Evolutionary conservation across 352 stramenopile genomes (phyloP).

Genomic region (Saprolegnia parasitica): DNA sequence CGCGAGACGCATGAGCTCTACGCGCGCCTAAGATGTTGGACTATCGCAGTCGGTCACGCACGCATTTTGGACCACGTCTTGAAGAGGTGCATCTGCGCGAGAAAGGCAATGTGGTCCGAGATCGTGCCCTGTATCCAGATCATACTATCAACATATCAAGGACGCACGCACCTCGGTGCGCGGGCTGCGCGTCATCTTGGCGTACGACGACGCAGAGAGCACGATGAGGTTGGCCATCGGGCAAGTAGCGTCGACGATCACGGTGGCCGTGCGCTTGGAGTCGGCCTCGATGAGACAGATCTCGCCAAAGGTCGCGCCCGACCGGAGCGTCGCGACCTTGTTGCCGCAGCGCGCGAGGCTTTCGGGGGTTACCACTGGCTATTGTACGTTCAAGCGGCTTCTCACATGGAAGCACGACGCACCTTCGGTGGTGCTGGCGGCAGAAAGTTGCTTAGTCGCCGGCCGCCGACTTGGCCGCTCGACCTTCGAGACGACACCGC

Average conservation of each 20-base stretch:
- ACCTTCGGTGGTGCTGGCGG: background rate
- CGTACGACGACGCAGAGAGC: constrained; percentile 70
- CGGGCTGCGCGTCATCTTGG: constrained; percentile 76
- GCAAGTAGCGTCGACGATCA: constrained; percentile 61
- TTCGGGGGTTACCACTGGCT: background rate
- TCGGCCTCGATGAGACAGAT: constrained; percentile 81
- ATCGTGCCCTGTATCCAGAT: constrained; percentile 50
- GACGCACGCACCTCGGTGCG: constrained; percentile 54
- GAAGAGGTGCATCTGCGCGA: constrained; percentile 76
- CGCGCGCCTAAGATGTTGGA: background rate
- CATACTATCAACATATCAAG: constrained; percentile 1
- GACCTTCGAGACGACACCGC: too few species aligned
- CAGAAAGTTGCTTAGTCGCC: background rate
- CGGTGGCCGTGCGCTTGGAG: constrained; percentile 76
- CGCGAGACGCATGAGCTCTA: constrained; percentile 80
- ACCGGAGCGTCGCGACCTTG: constrained; percentile 69
- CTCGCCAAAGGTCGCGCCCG: constrained; percentile 76
- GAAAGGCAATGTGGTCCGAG: constrained; percentile 78
- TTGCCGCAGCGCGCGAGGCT: constrained; percentile 34
- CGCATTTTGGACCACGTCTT: constrained; percentile 79
- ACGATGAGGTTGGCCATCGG: constrained; percentile 82
- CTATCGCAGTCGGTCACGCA: constrained; percentile 34
- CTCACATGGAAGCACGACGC: background rate
- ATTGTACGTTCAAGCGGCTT: background rate
- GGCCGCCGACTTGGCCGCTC: too few species aligned